These are phyloP conservation scores for Trametes sanguinea DNA, from an alignment of 768 basidiomycete species.

Conservation along the genomic window DNA sequence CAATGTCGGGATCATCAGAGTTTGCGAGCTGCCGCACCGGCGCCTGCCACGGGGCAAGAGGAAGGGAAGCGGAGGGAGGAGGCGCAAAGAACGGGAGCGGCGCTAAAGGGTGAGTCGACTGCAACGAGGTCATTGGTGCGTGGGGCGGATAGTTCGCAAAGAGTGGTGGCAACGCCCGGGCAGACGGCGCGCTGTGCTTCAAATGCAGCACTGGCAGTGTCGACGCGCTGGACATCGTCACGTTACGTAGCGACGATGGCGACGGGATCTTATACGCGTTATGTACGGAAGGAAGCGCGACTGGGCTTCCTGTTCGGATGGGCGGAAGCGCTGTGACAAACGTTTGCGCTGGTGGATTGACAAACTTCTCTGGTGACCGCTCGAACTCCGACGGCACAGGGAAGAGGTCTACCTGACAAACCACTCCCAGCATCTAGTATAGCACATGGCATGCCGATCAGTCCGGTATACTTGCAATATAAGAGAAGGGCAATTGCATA, in stretches of 20 bases:
- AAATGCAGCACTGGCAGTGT: not conserved
- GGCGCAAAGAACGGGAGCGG: too few relatives aligned
- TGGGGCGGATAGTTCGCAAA: too few relatives aligned
- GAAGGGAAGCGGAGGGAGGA: too few relatives aligned
- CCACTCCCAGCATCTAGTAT: conserved; percentile 43
- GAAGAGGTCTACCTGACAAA: conserved; percentile 82
- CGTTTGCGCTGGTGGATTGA: not conserved
- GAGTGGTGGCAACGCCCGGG: too few relatives aligned
- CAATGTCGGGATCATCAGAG: conserved; percentile 33
- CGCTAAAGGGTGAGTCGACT: too few relatives aligned
- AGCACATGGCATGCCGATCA: too few relatives aligned
- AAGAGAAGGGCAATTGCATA: not conserved
- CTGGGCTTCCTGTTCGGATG: not conserved
- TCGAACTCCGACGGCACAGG: conserved; percentile 42
- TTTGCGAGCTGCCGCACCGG: too few relatives aligned
- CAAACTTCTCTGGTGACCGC: too few relatives aligned
- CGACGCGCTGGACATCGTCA: not conserved
- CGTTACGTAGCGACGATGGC: not conserved
- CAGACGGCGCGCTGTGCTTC: too few relatives aligned
- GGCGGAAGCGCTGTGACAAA: not conserved
- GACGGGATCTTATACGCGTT: not conserved
- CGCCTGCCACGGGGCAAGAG: too few relatives aligned
- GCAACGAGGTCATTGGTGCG: too few relatives aligned
- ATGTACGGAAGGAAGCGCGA: not conserved
- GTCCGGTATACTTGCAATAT: too few relatives aligned